phyloP scores from a whole-genome alignment of 2,329 filamentous ascomycete genomes.

The Colletotrichum costaricense region DNA sequence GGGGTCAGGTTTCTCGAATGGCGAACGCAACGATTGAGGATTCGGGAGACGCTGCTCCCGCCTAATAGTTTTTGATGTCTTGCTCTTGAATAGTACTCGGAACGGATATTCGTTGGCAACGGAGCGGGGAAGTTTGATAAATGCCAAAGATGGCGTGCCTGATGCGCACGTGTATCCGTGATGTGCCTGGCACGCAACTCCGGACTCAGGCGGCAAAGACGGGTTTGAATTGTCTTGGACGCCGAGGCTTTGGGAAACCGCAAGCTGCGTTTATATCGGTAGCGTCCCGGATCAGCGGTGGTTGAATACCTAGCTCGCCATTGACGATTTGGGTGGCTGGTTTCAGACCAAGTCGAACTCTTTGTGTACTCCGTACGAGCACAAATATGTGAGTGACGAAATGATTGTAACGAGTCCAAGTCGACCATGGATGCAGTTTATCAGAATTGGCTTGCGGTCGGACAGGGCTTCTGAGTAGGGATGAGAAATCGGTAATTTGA shows the following conservation, averaged over 20 bases:
- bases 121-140: not conserved
- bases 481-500: not conserved
- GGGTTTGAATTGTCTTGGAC: not conserved
- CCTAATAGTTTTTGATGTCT: constrained; percentile 9
- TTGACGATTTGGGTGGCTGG: constrained; percentile 9
- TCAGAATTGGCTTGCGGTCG: not conserved
- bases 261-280: constrained; percentile 6
- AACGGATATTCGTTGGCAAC: not conserved
- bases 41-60: not conserved
- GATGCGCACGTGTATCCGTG: not conserved
- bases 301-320: not conserved
- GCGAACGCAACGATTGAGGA: constrained; percentile 9
- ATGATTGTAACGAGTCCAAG: not conserved
- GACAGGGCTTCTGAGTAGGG: not conserved
- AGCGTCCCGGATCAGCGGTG: not conserved
- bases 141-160: constrained; percentile 2
- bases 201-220: not conserved
- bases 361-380: not conserved
- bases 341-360: not conserved
- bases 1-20: constrained; percentile 3
- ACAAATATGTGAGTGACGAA: not conserved
- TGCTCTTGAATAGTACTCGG: not conserved
- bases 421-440: not conserved
- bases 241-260: constrained; percentile 1
- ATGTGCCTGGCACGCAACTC: not conserved